These are phyloP conservation scores for Dactylellina haptotyla DNA, from an alignment of 2,329 filamentous ascomycete species.

Conservation along the genomic window DNA sequence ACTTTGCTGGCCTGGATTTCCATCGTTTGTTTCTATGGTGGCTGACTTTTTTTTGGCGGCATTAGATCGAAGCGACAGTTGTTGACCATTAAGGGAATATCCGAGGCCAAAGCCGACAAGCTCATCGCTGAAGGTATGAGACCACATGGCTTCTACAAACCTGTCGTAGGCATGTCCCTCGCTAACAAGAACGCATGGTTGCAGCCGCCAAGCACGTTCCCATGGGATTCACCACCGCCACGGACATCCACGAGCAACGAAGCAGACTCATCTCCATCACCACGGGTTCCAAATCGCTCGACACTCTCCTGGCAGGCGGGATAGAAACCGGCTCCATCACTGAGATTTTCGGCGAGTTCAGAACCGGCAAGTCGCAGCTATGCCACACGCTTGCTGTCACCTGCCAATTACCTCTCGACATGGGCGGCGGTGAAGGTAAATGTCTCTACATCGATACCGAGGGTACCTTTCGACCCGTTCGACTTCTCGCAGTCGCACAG, in stretches of 20 bases:
- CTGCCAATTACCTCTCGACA: constrained; percentile 96
- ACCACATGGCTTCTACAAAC: background rate
- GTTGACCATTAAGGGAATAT: constrained; percentile 97
- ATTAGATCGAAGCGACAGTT: constrained; percentile 73
- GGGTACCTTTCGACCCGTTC: constrained; percentile 93
- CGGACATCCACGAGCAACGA: constrained; percentile 96
- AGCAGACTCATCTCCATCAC: constrained; percentile 98
- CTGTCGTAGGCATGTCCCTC: background rate
- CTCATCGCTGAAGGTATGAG: constrained; percentile 83
- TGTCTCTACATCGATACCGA: constrained; percentile 99
- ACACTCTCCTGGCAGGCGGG: constrained; percentile 91
- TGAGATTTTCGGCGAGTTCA: constrained; percentile 96
- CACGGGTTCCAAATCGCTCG: constrained; percentile 95
- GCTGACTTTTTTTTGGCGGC: too few relatives aligned
- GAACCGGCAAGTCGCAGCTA: constrained; percentile 97
- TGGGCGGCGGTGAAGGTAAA: constrained; percentile 98
- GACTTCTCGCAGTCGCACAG: constrained; percentile 89
- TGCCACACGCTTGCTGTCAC: constrained; percentile 99
- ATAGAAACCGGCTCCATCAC: constrained; percentile 98
- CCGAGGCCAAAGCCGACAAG: constrained; percentile 93
- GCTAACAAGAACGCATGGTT: constrained; percentile 39
- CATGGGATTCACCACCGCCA: constrained; percentile 98
- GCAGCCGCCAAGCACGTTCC: constrained; percentile 92
- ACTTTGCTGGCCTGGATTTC: background rate
- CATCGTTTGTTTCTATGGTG: background rate